phyloP scores from a whole-genome alignment of 331 rosid species.

The Quercus phellos region DNA sequence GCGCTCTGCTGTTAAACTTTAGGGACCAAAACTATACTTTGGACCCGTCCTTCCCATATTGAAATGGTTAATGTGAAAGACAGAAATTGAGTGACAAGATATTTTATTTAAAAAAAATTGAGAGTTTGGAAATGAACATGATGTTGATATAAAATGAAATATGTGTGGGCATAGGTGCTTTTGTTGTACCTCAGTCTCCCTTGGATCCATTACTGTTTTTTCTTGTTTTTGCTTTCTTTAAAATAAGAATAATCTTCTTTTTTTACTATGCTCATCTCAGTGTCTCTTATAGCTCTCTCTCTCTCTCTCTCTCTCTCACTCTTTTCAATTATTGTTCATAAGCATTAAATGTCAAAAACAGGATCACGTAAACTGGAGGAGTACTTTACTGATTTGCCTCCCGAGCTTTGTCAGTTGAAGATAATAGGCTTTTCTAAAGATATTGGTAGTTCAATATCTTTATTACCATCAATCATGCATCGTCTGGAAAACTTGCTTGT shows the following conservation, averaged over 20 bases:
- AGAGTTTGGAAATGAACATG: not conserved
- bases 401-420: slow-evolving; percentile 84
- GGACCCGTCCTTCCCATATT: not conserved
- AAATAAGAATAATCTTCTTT: not conserved
- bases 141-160: not conserved
- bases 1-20: no score
- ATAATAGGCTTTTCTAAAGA: slow-evolving; percentile 86
- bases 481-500: slow-evolving; percentile 87
- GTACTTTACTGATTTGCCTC: slow-evolving; percentile 58
- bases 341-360: slow-evolving; percentile 37
- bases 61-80: not conserved
- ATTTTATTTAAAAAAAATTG: not conserved
- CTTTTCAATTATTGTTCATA: slow-evolving; percentile 5
- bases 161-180: not conserved
- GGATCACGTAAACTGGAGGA: slow-evolving; percentile 60
- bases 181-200: not conserved
- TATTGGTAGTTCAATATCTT: slow-evolving; percentile 85
- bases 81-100: not conserved
- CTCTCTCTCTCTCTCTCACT: not conserved
- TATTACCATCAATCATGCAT: slow-evolving; percentile 92
- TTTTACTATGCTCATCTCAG: slow-evolving; percentile 24
- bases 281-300: not conserved
- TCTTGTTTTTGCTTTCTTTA: not conserved
- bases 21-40: no score
- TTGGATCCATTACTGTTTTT: not conserved